Evolutionary conservation across 2,329 filamentous ascomycete species (phyloP), one percentile per base, ranked within the genome.

Genomic region (Ceratocystis harringtonii): DNA sequence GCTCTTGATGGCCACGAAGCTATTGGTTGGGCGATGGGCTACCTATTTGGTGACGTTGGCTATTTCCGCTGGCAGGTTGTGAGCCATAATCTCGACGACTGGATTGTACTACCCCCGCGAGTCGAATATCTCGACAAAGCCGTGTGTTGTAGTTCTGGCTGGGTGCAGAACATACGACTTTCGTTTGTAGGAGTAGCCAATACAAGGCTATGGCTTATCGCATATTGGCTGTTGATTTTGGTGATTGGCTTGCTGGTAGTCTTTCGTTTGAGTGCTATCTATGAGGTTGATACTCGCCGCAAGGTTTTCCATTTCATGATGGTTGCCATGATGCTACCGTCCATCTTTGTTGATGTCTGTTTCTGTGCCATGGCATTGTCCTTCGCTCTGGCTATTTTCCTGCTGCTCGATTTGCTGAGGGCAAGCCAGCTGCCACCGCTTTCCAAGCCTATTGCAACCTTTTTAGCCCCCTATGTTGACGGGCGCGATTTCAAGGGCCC

Each of bases 301-400:
- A 99, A 99, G 75, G 89, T 97, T 28, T 99, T 99, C 74, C 94
- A 99, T 74, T 95, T 95, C 70, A 96, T 92, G 81, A 97, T 97
- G 88, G 92, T 97, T 6, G 85, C 85, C 65, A 96, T 99, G 90
- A 86, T 99, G 65, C 80, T 97, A 1, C 92, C 94, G 0, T 85
- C 89, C 1, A 89, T 87, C 1, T 96, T 85, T 72, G 77, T 97
- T 69, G 94, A 99, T 73, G 92, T 94, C 0, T 80, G 86, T 50
- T 97, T 90, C 74, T 85, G 86, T 62, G 84, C 88, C 1, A 78
- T 99, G 12, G 90, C 91, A 0, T 79, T 97, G n/a, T 80, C 81
- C 0, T 77, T 96, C 41, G 84, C 91, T 30, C 81, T 99, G 44
- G 85, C 88, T 3, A 80, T 95, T 63, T 99, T 99, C 72, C 78